Evolutionary conservation across 2,329 filamentous ascomycete species (phyloP), one percentile per base, ranked within the genome.

Genomic region (Trichothecium sympodiale): DNA sequence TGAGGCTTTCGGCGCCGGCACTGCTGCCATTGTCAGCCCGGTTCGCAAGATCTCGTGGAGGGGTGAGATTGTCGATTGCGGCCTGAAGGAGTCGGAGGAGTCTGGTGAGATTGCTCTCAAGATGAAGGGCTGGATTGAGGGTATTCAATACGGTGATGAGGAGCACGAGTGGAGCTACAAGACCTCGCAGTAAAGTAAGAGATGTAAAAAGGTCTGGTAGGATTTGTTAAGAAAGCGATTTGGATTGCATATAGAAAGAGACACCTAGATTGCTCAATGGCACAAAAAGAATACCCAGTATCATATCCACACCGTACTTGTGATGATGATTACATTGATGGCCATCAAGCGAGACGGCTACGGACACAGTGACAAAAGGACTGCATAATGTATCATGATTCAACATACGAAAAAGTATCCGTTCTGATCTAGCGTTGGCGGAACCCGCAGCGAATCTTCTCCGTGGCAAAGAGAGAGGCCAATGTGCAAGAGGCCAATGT

Each of bases 71-170:
- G 78, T 98, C 18, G 72, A 84, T 51, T 95, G 91, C 56, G 89
- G 88, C 4, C 64, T 98, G 46, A 74, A 74, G 55, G 77, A 83
- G 47, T 67, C 76, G 33, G 74, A 93, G 60, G 89, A 98, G 66
- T 87, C 86, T 9, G 91, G 91, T 30, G 81, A 88, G 53, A 70
- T 96, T 51, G 82, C 91, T 8, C 64, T 77, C 50, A 75, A 74
- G 60, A 88, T 98, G 80, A 94, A 94, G 76, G 75, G 81, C 50
- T 98, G 91, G 91, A 95, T 98, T 43, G 88, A 94, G 66, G 80
- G 67, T 18, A 88, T 93, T 47, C 89, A 96, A 65, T 95, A 96
- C 56, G 91, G 91, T 43, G 88, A 95, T 45, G 83, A 89, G 60
- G 75, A 85, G 56, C 86, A 95, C 57, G 72, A 80, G 46, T 98